Evolutionary conservation across 345 rosid genomes (phyloP).

Genomic region (Theobroma cacao): DNA sequence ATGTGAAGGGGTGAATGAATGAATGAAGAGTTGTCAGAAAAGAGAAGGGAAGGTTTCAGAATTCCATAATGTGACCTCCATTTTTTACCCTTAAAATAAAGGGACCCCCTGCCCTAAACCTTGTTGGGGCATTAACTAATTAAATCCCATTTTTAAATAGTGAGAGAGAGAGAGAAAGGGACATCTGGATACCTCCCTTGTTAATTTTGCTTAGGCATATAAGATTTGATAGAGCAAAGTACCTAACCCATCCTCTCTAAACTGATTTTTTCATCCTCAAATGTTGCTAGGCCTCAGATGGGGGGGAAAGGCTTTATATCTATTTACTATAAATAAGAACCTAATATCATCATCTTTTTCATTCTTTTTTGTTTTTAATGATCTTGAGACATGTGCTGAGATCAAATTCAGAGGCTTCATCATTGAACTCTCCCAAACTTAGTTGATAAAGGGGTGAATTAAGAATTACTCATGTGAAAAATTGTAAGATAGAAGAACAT

Average conservation of each 20-base stretch:
- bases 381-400: constrained; percentile 5
- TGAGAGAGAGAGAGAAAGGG: neutral
- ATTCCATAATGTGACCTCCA: constrained; percentile 25
- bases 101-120: neutral
- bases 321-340: neutral
- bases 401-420: neutral
- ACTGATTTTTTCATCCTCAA: too few relatives aligned
- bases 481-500: too few relatives aligned
- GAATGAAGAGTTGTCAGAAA: constrained; percentile 10
- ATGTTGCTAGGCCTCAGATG: neutral
- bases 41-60: constrained; percentile 20
- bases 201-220: neutral
- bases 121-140: neutral
- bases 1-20: neutral
- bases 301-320: too few relatives aligned
- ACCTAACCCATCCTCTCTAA: neutral
- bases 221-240: neutral
- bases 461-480: too few relatives aligned
- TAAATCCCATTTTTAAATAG: neutral
- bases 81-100: neutral
- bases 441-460: neutral
- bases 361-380: neutral
- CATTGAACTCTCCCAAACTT: neutral
- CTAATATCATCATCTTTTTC: neutral
- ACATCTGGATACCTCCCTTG: neutral